Evolutionary conservation across 805 yeast genomes (phyloP).

Genomic region (Priceomyces castillae): DNA sequence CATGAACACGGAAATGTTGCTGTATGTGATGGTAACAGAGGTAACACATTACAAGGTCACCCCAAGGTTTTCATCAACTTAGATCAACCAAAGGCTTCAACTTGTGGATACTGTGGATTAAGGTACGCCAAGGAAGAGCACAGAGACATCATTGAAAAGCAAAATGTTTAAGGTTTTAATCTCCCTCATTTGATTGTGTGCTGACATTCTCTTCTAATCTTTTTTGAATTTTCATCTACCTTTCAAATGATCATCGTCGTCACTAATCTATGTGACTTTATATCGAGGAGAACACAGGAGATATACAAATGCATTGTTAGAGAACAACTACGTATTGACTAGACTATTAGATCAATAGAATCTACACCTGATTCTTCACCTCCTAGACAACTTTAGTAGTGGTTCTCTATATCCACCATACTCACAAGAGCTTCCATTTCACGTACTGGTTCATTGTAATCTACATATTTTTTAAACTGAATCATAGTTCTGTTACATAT

Average conservation of each 20-base stretch:
- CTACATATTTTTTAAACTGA: neutral
- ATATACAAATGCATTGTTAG: neutral
- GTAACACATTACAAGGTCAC: constrained; percentile 69
- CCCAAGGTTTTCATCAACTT: constrained; percentile 80
- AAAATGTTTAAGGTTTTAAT: constrained; percentile 4
- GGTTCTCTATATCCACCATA: neutral
- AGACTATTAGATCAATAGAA: no score
- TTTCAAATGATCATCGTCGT: neutral
- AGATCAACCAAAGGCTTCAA: constrained; percentile 67
- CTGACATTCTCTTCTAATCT: neutral
- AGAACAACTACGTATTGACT: no score
- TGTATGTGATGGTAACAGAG: constrained; percentile 79
- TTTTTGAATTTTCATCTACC: no score
- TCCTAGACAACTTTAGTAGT: no score
- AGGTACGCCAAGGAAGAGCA: constrained; percentile 58
- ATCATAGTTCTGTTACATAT: neutral
- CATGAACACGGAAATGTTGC: constrained; percentile 56
- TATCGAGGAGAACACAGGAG: neutral
- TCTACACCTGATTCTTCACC: no score
- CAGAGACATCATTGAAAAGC: constrained; percentile 36
- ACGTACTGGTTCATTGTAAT: neutral
- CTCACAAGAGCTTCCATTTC: neutral
- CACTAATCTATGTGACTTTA: neutral
- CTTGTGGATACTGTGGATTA: constrained; percentile 82
- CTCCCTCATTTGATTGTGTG: neutral